These are phyloP conservation scores for Lactarius akahatsu DNA, from an alignment of 768 basidiomycete genomes.

Conservation along the genomic window DNA sequence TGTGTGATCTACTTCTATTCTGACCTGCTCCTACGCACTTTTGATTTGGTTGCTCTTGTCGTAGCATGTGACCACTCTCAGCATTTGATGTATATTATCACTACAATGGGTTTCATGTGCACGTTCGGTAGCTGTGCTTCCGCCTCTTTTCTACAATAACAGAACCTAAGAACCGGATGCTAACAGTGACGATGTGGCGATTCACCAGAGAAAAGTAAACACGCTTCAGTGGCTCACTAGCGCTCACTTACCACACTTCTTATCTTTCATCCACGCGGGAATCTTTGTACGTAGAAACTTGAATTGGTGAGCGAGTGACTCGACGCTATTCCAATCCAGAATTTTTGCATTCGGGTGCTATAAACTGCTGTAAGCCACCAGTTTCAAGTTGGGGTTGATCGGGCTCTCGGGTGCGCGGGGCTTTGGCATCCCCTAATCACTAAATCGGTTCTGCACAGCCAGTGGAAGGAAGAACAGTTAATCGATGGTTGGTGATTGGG, in stretches of 20 bases:
- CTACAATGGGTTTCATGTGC: conserved; percentile 21
- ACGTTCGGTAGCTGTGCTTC: conserved; percentile 21
- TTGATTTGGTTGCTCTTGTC: conserved; percentile 19
- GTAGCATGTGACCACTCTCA: conserved; percentile 20
- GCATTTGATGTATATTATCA: conserved; percentile 30
- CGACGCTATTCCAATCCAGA: too few species aligned
- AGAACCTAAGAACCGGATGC: neutral
- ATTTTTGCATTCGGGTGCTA: too few species aligned
- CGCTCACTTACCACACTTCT: neutral
- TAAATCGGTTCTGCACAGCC: neutral
- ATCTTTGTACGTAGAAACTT: neutral
- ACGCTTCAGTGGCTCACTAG: neutral
- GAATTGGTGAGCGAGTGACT: neutral
- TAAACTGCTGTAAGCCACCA: neutral
- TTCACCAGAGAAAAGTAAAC: neutral
- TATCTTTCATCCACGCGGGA: neutral
- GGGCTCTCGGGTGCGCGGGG: neutral
- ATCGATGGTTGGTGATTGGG: neutral
- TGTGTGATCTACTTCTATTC: conserved; percentile 20
- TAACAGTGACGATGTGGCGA: neutral
- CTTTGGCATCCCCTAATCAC: neutral
- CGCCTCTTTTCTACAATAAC: neutral
- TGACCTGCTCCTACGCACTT: conserved; percentile 15
- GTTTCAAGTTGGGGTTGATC: neutral
- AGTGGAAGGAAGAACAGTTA: neutral